These are phyloP conservation scores for Aspergillus candidus DNA, from an alignment of 2,329 filamentous ascomycete genomes.

Conservation along the genomic window DNA sequence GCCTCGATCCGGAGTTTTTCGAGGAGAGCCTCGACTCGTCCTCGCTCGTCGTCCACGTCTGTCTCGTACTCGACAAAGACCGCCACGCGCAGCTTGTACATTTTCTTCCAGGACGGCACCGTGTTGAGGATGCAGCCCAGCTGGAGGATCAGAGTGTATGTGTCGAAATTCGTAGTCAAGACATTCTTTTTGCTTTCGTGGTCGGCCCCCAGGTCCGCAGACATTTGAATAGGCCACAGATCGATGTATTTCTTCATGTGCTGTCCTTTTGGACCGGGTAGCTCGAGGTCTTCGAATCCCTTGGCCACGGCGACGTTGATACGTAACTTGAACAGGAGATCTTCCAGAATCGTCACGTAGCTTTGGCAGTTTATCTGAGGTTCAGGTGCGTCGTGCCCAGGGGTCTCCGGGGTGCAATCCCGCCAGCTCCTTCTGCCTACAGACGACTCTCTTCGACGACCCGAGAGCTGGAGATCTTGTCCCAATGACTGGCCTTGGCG, in stretches of 20 bases:
- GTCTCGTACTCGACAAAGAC: constrained; percentile 87
- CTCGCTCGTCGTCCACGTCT: constrained; percentile 72
- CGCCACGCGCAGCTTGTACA: constrained; percentile 66
- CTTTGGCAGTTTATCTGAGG: constrained; percentile 62
- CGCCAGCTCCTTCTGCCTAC: constrained; percentile 17
- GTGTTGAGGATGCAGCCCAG: constrained; percentile 78
- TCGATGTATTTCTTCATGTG: constrained; percentile 75
- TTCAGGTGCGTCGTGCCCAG: constrained; percentile 63
- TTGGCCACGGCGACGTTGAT: constrained; percentile 81
- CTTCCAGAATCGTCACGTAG: constrained; percentile 78
- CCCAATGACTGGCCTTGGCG: constrained; percentile 54
- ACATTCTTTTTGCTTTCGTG: constrained; percentile 58
- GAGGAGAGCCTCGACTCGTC: constrained; percentile 64
- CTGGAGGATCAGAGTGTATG: constrained; percentile 80
- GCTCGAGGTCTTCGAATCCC: constrained; percentile 70
- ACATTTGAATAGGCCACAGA: constrained; percentile 91
- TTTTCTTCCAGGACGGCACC: constrained; percentile 71
- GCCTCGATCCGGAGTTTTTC: constrained; percentile 79
- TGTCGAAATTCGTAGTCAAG: constrained; percentile 84
- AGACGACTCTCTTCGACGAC: constrained; percentile 20
- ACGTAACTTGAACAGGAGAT: constrained; percentile 68
- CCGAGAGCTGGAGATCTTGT: constrained; percentile 49
- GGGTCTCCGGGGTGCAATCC: constrained; percentile 27
- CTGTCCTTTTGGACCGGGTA: constrained; percentile 54
- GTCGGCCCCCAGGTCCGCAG: constrained; percentile 67